These are phyloP conservation scores for Alloteropsis angusta DNA, from an alignment of 202 grass and related monocot genomes.

Conservation along the genomic window DNA sequence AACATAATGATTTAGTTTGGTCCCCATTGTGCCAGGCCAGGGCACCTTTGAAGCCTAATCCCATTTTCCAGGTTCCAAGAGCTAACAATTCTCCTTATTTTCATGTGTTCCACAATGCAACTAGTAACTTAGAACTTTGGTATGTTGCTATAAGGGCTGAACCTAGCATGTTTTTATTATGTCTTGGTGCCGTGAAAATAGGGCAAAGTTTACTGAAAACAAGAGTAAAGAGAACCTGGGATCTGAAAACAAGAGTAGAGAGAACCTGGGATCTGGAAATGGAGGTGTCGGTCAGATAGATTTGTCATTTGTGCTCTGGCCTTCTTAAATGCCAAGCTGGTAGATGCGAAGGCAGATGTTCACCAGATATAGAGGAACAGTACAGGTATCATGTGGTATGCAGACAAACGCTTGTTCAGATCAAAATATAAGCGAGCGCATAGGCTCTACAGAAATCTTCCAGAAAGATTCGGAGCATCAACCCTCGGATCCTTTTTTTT, in stretches of 20 bases:
- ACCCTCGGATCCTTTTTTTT: neutral
- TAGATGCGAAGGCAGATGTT: neutral
- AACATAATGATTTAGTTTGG: neutral
- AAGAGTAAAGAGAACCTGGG: neutral
- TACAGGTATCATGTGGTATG: constrained; percentile 11
- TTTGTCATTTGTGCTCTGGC: neutral
- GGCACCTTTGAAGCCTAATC: neutral
- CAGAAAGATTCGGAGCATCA: neutral
- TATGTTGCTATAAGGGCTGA: no score
- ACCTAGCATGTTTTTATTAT: neutral
- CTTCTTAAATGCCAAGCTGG: neutral
- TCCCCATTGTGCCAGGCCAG: neutral
- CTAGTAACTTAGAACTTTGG: neutral
- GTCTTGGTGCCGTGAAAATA: neutral
- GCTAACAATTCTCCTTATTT: neutral
- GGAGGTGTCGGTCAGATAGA: neutral
- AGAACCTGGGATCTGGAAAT: neutral
- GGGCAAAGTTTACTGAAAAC: neutral
- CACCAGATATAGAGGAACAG: neutral
- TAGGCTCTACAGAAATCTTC: constrained; percentile 13
- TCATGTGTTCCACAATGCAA: neutral
- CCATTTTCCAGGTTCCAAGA: neutral
- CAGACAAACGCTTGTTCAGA: neutral
- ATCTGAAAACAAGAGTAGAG: neutral
- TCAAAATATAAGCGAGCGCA: neutral